Evolutionary conservation across 108 stramenopile genomes (phyloP).

Genomic region (Mediolabrus comicus): DNA sequence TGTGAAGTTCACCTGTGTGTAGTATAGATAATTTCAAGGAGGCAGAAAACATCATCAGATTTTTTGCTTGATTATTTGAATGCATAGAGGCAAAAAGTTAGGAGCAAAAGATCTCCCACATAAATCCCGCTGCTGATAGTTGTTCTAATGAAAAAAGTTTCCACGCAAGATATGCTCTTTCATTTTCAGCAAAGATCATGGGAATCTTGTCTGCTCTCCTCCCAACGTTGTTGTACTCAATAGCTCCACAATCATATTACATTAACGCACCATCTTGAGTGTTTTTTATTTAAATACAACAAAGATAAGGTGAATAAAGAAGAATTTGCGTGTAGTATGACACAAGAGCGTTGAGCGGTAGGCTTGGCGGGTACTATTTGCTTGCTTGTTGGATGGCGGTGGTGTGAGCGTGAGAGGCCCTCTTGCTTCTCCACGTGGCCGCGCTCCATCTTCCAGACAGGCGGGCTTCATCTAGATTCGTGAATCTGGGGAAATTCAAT

Average conservation of each 20-base stretch:
- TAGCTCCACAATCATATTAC: no score
- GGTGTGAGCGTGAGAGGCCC: not conserved
- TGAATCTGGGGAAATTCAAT: not conserved
- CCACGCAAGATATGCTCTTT: no score
- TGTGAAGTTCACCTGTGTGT: constrained; percentile 96
- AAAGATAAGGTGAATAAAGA: not conserved
- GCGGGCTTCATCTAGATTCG: no score
- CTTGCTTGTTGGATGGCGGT: not conserved
- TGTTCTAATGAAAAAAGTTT: no score
- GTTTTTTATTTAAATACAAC: constrained; percentile 1
- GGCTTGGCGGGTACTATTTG: not conserved
- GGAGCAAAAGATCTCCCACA: no score
- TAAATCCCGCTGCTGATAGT: no score
- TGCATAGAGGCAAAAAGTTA: no score
- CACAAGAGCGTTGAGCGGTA: not conserved
- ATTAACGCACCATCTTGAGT: constrained; percentile 1
- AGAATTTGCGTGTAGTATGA: not conserved
- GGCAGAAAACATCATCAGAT: not conserved
- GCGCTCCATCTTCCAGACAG: no score
- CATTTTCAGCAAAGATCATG: no score
- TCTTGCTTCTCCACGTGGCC: constrained; percentile 2
- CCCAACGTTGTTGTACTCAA: not conserved
- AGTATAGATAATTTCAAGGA: not conserved
- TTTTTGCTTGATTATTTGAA: not conserved
- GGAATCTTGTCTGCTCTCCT: not conserved